Conservation (phyloP, 2,329 filamentous ascomycete species). For the Fusarium sp. region DNA sequence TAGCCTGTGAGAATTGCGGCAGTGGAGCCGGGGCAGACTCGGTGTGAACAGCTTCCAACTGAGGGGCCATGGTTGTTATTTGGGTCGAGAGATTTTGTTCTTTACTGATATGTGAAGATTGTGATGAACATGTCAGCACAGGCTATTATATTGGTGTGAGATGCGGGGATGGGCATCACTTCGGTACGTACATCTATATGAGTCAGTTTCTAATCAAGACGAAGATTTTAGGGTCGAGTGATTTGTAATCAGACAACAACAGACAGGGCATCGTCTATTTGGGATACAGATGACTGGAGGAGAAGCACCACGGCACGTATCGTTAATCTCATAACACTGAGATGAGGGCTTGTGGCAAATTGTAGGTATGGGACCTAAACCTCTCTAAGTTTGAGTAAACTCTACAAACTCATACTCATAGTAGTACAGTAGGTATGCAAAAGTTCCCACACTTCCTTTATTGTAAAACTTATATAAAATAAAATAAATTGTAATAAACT, state of each 20-base stretch:
- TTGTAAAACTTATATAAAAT: too few relatives aligned
- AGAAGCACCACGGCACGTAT: too few relatives aligned
- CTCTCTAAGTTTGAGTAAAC: too few relatives aligned
- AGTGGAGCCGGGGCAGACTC: slow-evolving; percentile 53
- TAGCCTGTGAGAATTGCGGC: slow-evolving; percentile 69
- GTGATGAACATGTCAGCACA: background rate
- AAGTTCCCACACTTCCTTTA: too few relatives aligned
- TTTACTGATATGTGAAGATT: background rate
- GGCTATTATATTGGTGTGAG: background rate
- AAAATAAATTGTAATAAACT: too few relatives aligned
- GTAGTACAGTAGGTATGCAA: too few relatives aligned
- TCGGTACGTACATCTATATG: slow-evolving; percentile 8
- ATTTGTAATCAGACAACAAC: background rate
- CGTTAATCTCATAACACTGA: too few relatives aligned
- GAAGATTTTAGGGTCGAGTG: background rate
- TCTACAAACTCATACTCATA: too few relatives aligned
- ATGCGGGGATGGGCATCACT: background rate
- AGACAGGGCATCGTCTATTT: too few relatives aligned
- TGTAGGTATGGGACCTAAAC: too few relatives aligned
- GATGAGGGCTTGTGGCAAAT: too few relatives aligned
- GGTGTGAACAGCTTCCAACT: slow-evolving; percentile 14
- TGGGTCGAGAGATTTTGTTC: background rate
- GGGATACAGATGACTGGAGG: too few relatives aligned
- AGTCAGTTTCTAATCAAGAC: background rate
- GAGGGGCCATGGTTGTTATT: slow-evolving; percentile 3